A percentile compares a stretch with the other conserved stretches of the same genome.
These are phyloP conservation scores for Nothopassalora personata DNA, from an alignment of 2,329 filamentous ascomycete genomes.

Conservation along the genomic window DNA sequence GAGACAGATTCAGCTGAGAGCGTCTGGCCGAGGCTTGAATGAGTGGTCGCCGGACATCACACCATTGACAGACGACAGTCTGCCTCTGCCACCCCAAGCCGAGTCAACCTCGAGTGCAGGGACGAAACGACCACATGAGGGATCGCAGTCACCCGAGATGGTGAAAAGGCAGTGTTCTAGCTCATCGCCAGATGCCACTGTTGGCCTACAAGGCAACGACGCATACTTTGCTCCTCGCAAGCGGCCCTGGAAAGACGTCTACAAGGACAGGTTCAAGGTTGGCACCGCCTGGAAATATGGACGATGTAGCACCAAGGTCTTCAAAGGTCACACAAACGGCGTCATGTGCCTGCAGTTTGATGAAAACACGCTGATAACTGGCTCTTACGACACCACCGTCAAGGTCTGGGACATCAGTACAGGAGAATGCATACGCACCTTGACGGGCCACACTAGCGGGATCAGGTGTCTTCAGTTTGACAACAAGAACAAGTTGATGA, in stretches of 20 bases:
- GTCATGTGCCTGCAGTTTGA: slow-evolving; percentile 77
- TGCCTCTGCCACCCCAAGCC: slow-evolving; percentile 1
- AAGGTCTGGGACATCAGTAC: slow-evolving; percentile 96
- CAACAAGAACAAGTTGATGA: slow-evolving; percentile 75
- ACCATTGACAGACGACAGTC: slow-evolving; percentile 39
- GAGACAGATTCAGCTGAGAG: slow-evolving; percentile 70
- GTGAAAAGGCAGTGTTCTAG: slow-evolving; percentile 25
- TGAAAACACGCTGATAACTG: slow-evolving; percentile 85
- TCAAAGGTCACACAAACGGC: slow-evolving; percentile 84
- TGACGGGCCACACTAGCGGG: slow-evolving; percentile 74
- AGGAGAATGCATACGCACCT: slow-evolving; percentile 76
- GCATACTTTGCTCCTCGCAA: slow-evolving; percentile 48
- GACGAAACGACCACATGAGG: slow-evolving; percentile 20
- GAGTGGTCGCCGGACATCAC: slow-evolving; percentile 50
- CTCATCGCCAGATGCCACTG: slow-evolving; percentile 12
- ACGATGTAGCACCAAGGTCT: slow-evolving; percentile 74
- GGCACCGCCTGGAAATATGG: slow-evolving; percentile 98
- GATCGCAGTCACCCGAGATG: slow-evolving; percentile 21
- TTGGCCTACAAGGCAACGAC: slow-evolving; percentile 25
- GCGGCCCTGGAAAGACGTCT: slow-evolving; percentile 92
- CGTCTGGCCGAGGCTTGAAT: slow-evolving; percentile 54
- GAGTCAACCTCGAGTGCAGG: neutral
- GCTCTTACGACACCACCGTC: slow-evolving; percentile 90
- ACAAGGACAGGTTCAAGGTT: slow-evolving; percentile 90
- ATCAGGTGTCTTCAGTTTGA: slow-evolving; percentile 91